These are phyloP conservation scores for Termitomyces sp. DNA, from an alignment of 768 basidiomycete genomes.

Conservation along the genomic window DNA sequence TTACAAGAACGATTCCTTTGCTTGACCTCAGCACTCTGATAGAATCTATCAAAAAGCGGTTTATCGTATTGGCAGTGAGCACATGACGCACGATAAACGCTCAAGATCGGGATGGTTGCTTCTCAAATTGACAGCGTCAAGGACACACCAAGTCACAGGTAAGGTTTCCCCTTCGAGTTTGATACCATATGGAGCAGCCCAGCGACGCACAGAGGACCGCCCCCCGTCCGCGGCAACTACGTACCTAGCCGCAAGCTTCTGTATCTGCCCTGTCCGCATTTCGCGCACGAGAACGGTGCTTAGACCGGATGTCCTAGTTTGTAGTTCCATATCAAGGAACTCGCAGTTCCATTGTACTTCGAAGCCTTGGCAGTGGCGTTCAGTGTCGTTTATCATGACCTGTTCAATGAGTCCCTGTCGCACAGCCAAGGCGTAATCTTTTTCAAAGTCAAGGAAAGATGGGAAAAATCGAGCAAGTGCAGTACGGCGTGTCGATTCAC, in stretches of 20 bases:
- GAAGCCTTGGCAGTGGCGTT: constrained; percentile 12
- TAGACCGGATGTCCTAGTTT: not conserved
- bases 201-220: constrained; percentile 10
- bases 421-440: constrained; percentile 12
- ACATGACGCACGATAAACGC: constrained; percentile 7
- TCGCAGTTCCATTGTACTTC: constrained; percentile 12
- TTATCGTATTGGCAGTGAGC: not conserved
- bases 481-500: constrained; percentile 8
- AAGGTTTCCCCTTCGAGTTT: constrained; percentile 8
- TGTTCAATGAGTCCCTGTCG: constrained; percentile 15
- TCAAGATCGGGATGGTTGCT: constrained; percentile 13
- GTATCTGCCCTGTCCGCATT: constrained; percentile 5
- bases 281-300: constrained; percentile 7
- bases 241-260: constrained; percentile 4
- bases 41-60: not conserved
- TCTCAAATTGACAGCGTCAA: constrained; percentile 11
- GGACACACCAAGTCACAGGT: constrained; percentile 13
- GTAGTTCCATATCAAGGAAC: constrained; percentile 10
- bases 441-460: constrained; percentile 13
- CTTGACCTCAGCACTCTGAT: constrained; percentile 9
- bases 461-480: constrained; percentile 12
- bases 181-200: constrained; percentile 10
- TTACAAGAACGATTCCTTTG: constrained; percentile 12
- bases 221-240: constrained; percentile 13
- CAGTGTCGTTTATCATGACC: constrained; percentile 12